Base-by-base conservation (phyloP, 2,329 filamentous ascomycete genomes). In the Domatiomyces globalis region DNA sequence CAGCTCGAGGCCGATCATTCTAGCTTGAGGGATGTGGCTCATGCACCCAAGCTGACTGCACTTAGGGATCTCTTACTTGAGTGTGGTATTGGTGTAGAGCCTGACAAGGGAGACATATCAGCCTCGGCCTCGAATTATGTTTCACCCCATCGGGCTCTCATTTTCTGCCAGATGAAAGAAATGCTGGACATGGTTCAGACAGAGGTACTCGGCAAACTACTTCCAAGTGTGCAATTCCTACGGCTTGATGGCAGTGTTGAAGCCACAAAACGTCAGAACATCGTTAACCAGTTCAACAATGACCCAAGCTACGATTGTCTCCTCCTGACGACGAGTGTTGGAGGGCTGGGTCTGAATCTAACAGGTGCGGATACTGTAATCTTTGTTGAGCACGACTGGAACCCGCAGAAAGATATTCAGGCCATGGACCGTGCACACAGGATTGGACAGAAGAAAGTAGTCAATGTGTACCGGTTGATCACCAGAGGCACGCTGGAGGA, bases 81-180 rank as follows among this genome's bases (percentile, higher is more conserved):
- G 69, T 98, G 92, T 63, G 94, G 94, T 52, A 98, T 98, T 62
- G 92, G 92, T 29, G 77, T 84, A 42, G 82, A 79, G 15, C 57
- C 57, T 43, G 75, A 76, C 15, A 39, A 39, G 33, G 33, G 33
- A 39, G 33, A 39, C 33, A 39, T 39, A 12, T 39, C 33, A 15
- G 73, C 57, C 6, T 60, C 77, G 1, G 78, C 76, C 52, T 56
- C 57, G 6, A 80, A 87, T 66, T 94, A 89, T 43, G 94, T 98
- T 66, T 95, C 92, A 55, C 92, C 90, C 27, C 92, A 98, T 65
- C 86, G 92, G 45, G 94, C 92, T 0, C 79, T 98, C 25, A 85
- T 98, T 59, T 98, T 98, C 75, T 98, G 92, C 63, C 92, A 98
- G 67, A 95, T 98, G 87, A 98, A 98, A 70, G 92, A 98, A 67